Evolutionary conservation across 2,329 filamentous ascomycete genomes (phyloP).

Genomic region (Colletotrichum australisinense): DNA sequence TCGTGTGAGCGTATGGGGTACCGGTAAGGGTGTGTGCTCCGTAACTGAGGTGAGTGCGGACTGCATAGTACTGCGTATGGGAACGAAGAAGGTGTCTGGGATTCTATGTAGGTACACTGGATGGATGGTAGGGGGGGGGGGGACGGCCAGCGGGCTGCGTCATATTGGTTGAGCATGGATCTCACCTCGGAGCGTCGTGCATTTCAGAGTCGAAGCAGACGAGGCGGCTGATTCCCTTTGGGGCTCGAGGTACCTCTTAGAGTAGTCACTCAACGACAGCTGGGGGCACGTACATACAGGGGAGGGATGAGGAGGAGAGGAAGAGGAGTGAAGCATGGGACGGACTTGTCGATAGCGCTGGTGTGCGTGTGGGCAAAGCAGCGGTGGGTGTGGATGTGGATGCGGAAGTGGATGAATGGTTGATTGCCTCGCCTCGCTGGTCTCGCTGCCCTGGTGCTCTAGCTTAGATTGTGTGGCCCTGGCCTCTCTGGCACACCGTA

Average conservation of each 20-base stretch:
- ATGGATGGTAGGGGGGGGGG: constrained; percentile 4
- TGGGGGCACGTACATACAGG: background rate
- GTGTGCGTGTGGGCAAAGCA: constrained; percentile 11
- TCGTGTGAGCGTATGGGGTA: constrained; percentile 26
- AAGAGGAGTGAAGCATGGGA: constrained; percentile 15
- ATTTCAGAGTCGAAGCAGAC: constrained; percentile 30
- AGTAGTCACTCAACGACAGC: constrained; percentile 1
- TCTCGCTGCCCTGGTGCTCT: background rate
- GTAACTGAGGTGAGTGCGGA: too few species aligned
- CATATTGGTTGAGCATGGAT: constrained; percentile 46
- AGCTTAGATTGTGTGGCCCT: background rate
- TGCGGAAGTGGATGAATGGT: background rate
- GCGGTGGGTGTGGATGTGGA: constrained; percentile 19
- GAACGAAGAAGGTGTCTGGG: background rate
- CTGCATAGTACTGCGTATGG: background rate
- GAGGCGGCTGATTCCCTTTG: constrained; percentile 29
- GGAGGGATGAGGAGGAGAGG: background rate
- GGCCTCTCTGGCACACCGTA: background rate
- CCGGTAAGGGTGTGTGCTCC: too few species aligned
- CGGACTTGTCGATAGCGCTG: constrained; percentile 33
- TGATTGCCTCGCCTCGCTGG: constrained; percentile 19
- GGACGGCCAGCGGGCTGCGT: constrained; percentile 38
- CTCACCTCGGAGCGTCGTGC: constrained; percentile 44
- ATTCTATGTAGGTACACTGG: background rate
- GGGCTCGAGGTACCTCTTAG: background rate